These are phyloP conservation scores for Chytriomyces sp. DNA, from an alignment of 192 early-diverging fungal species.

Conservation along the genomic window DNA sequence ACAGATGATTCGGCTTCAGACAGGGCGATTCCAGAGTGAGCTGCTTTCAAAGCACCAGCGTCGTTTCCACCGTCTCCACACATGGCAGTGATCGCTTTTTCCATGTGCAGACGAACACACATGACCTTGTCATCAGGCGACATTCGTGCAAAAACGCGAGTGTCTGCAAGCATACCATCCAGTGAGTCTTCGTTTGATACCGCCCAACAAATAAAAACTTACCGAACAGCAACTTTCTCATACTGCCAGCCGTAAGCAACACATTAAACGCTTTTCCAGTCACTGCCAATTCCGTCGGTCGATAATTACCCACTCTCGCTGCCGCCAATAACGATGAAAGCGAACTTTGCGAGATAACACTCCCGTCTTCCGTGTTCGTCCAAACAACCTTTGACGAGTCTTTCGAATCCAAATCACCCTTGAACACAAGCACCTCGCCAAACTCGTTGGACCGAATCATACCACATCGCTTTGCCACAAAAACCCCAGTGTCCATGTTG, in stretches of 20 bases:
- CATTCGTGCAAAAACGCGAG: slow-evolving; percentile 81
- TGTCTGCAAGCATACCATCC: slow-evolving; percentile 48
- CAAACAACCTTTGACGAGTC: slow-evolving; percentile 22
- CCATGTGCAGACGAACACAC: slow-evolving; percentile 79
- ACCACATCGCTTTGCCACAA: slow-evolving; percentile 70
- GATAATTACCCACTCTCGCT: slow-evolving; percentile 28
- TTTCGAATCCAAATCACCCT: slow-evolving; percentile 11
- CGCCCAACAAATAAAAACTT: slow-evolving; percentile 3
- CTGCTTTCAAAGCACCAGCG: slow-evolving; percentile 78
- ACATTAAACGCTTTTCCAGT: slow-evolving; percentile 72
- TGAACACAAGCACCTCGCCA: slow-evolving; percentile 57
- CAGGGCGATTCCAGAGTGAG: slow-evolving; percentile 81
- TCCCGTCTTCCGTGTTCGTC: slow-evolving; percentile 34
- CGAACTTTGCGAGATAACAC: not conserved
- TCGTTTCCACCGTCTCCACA: slow-evolving; percentile 90
- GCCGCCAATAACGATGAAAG: slow-evolving; percentile 7
- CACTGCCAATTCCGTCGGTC: slow-evolving; percentile 69
- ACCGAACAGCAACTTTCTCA: slow-evolving; percentile 62
- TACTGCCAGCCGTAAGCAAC: slow-evolving; percentile 45
- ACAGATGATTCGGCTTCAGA: slow-evolving; percentile 83
- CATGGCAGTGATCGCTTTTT: slow-evolving; percentile 79
- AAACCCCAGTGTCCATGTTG: slow-evolving; percentile 74
- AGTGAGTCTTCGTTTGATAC: not conserved
- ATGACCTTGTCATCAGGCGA: slow-evolving; percentile 77
- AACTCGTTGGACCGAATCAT: slow-evolving; percentile 64